phyloP scores from a whole-genome alignment of 352 stramenopile genomes.

The Stephanocyclus meneghinianus region DNA sequence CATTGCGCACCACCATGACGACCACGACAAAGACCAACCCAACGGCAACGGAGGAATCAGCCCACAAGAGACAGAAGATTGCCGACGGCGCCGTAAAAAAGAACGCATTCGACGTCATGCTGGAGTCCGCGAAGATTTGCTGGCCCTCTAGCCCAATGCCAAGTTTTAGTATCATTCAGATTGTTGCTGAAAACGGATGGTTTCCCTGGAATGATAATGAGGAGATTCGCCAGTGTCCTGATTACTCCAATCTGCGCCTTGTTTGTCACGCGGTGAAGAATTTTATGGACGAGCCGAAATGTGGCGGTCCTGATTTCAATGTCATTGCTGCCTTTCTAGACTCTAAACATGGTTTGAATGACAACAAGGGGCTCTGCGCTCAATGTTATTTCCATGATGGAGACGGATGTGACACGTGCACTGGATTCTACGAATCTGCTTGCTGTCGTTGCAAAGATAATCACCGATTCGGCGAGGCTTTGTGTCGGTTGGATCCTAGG shows the following conservation, averaged over 20 bases:
- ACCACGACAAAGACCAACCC: neutral
- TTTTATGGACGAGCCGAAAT: conserved; percentile 17
- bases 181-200: conserved; percentile 29
- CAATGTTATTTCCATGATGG: conserved; percentile 7
- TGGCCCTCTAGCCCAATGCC: neutral
- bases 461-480: conserved; percentile 12
- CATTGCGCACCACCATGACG: neutral
- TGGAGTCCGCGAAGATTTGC: neutral
- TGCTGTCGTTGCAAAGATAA: neutral
- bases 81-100: neutral
- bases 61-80: neutral
- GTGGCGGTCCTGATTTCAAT: conserved; percentile 17
- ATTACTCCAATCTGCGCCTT: conserved; percentile 25
- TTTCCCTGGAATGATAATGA: conserved; percentile 11
- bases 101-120: conserved; percentile 8
- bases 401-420: conserved; percentile 15
- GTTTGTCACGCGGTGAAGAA: conserved; percentile 15
- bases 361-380: conserved; percentile 1
- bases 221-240: conserved; percentile 5
- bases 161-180: neutral
- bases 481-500: conserved; percentile 16
- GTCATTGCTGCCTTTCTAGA: conserved; percentile 24
- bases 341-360: conserved; percentile 21
- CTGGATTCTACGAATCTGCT: neutral
- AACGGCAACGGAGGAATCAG: neutral